phyloP scores from a whole-genome alignment of 257 asterid genomes.

The Ocimum tenuiflorum region DNA sequence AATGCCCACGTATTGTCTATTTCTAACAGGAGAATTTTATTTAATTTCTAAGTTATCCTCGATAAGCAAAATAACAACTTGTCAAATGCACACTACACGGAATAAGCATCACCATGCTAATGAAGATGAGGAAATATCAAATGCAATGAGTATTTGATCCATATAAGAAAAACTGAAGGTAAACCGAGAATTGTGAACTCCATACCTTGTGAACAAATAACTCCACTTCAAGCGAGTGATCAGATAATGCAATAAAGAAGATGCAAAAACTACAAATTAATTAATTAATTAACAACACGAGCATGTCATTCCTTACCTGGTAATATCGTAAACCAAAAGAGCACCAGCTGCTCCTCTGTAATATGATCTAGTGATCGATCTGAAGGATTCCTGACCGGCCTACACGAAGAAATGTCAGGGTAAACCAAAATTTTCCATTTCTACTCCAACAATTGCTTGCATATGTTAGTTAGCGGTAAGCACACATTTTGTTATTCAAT shows the following conservation, averaged over 20 bases:
- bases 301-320: constrained; percentile 31
- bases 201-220: too few species aligned
- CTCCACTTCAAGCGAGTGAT: too few species aligned
- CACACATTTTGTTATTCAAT: too few species aligned
- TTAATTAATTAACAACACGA: not conserved
- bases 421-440: not conserved
- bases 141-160: not conserved
- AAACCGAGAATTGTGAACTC: too few species aligned
- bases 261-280: not conserved
- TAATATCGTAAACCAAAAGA: constrained; percentile 57
- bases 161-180: too few species aligned
- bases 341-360: constrained; percentile 76
- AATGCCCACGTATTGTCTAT: too few species aligned
- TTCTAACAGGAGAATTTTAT: too few species aligned
- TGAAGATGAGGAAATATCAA: too few species aligned
- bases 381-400: constrained; percentile 82
- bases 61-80: too few species aligned
- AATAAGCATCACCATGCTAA: not conserved
- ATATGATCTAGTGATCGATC: constrained; percentile 52
- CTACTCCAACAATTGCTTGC: not conserved
- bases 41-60: too few species aligned
- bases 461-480: not conserved
- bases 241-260: too few species aligned
- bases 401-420: constrained; percentile 9
- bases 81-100: too few species aligned